Base-by-base conservation (phyloP, 2,329 filamentous ascomycete species). In the Sporothrix schenckii region DNA sequence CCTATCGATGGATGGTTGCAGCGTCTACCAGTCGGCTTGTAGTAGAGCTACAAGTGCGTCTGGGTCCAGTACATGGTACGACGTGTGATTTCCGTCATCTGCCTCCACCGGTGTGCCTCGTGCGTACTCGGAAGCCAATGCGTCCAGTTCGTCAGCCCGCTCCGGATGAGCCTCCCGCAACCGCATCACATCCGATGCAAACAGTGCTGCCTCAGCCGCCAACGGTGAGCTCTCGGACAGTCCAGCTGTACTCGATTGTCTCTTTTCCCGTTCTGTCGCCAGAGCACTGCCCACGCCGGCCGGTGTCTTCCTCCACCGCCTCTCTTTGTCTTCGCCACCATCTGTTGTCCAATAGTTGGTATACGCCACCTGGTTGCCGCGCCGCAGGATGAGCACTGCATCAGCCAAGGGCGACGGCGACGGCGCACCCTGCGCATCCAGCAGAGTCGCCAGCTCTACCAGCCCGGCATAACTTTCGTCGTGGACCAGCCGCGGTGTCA, bases 401-500 rank as follows among this genome's bases (percentile, higher is more conserved):
- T 82, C 78, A 10, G 58, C 70, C 1, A 69, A 14, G 16, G 61
- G 60, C 2, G 21, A 11, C 7, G 61, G 54, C 3, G 24, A 16
- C 13, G 39, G 21, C 14, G 2, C 77, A 75, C 3, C 70, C 75
- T 13, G 67, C 73, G 9, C 73, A 63, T 83, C 82, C 21, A 83
- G 73, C 69, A 80, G 81, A 34, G 68, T 71, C 1, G 81, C 81
- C 3, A 79, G 80, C 7, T 76, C 73, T 16, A 78, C 69, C 19
- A 84, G 68, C 2, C 82, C 82, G 2, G 54, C 73, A 56, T 81
- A 84, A 34, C 82, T 82, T 70, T 82, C 82, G 66, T 84, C 80
- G 67, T 85, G 83, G n/a, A 84, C 80, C 70, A 72, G 76, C 19
- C 75, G 75, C 4, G 83, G 83, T 52, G 83, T 84, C 52, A 84